These are phyloP conservation scores for Boletus sp. DNA, from an alignment of 768 basidiomycete genomes.

Conservation along the genomic window DNA sequence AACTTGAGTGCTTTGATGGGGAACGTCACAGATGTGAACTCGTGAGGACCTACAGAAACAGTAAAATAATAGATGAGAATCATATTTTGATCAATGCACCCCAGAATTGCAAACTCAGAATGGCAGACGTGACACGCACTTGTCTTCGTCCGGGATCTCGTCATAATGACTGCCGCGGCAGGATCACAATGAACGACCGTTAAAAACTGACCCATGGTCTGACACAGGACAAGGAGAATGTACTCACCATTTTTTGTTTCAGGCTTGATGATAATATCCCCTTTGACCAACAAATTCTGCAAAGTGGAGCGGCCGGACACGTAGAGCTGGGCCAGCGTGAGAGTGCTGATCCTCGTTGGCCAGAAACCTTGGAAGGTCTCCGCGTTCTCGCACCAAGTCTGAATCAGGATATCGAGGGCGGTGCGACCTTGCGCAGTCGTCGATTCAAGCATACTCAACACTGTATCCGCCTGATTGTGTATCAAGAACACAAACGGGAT, in stretches of 20 bases:
- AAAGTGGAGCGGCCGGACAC: conserved; percentile 63
- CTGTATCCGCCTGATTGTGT: conserved; percentile 78
- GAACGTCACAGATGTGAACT: conserved; percentile 86
- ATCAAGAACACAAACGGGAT: conserved; percentile 94
- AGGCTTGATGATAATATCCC: conserved; percentile 83
- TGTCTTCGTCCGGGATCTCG: conserved; percentile 83
- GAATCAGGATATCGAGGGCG: conserved; percentile 84
- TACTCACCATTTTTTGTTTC: conserved; percentile 78
- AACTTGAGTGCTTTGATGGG: conserved; percentile 91
- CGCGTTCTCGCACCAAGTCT: conserved; percentile 93
- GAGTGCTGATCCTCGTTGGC: conserved; percentile 81
- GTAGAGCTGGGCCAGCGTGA: conserved; percentile 79
- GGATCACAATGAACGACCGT: conserved; percentile 20
- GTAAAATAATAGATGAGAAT: conserved; percentile 22
- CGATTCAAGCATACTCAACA: conserved; percentile 73
- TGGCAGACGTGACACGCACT: conserved; percentile 50
- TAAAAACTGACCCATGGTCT: conserved; percentile 11
- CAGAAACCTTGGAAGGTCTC: conserved; percentile 95
- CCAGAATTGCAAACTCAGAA: conserved; percentile 2
- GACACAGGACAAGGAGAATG: conserved; percentile 5
- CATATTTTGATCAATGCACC: background rate
- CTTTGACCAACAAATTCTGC: conserved; percentile 75
- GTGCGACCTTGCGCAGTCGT: conserved; percentile 57
- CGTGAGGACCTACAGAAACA: conserved; percentile 64
- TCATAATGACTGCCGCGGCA: conserved; percentile 82